Evolutionary conservation across 768 basidiomycete genomes (phyloP).

Genomic region (Amanita pseudoporphyria): DNA sequence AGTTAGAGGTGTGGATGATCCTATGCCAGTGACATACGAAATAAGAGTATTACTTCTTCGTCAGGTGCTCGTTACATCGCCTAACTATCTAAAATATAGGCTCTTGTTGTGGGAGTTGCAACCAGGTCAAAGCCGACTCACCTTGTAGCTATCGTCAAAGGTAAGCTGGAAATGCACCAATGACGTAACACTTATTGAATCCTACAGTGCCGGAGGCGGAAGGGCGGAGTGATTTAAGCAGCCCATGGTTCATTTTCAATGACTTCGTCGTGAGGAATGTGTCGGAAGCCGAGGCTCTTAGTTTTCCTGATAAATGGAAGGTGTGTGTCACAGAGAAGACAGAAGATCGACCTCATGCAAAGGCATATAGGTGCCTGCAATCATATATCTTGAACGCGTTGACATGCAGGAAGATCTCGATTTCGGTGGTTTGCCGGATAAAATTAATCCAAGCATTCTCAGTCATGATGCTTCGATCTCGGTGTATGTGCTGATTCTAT

Average conservation of each 20-base stretch:
- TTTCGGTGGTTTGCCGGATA: slow-evolving; percentile 51
- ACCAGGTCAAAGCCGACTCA: slow-evolving; percentile 68
- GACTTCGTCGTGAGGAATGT: slow-evolving; percentile 88
- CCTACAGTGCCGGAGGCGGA: slow-evolving; percentile 51
- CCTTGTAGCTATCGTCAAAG: slow-evolving; percentile 81
- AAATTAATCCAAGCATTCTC: slow-evolving; percentile 66
- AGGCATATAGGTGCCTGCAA: slow-evolving; percentile 57
- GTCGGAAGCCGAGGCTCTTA: slow-evolving; percentile 77
- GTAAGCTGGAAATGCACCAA: slow-evolving; percentile 28
- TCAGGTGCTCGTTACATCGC: background rate
- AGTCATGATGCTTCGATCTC: slow-evolving; percentile 86
- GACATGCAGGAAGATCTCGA: slow-evolving; percentile 54
- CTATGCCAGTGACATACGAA: slow-evolving; percentile 51
- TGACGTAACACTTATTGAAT: background rate
- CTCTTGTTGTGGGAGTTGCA: slow-evolving; percentile 73
- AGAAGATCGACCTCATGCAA: slow-evolving; percentile 12
- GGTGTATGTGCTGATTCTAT: slow-evolving; percentile 35
- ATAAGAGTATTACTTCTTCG: slow-evolving; percentile 46
- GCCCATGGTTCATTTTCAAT: slow-evolving; percentile 92
- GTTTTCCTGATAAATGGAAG: slow-evolving; percentile 90
- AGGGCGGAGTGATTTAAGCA: slow-evolving; percentile 24
- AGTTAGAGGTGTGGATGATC: slow-evolving; percentile 47
- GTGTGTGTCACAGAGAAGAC: slow-evolving; percentile 31
- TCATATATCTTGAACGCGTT: slow-evolving; percentile 81
- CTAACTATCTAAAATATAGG: slow-evolving; percentile 30